Evolutionary conservation across 2,329 filamentous ascomycete species (phyloP).

Genomic region (Colletotrichum sp.): DNA sequence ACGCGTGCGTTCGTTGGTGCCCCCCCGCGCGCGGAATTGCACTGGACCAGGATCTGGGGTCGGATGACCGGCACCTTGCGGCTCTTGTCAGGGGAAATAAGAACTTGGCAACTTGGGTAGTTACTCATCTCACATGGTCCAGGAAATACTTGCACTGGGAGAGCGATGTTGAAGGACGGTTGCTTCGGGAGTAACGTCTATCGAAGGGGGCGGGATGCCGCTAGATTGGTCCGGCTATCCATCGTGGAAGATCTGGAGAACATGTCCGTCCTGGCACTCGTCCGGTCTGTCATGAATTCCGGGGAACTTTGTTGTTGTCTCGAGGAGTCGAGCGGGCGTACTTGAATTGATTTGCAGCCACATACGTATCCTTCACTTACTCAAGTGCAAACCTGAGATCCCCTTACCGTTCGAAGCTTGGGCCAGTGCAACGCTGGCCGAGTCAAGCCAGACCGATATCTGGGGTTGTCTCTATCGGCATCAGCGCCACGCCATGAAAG

Average conservation of each 20-base stretch:
- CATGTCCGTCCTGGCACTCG: neutral
- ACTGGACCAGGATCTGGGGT: neutral
- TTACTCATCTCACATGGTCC: neutral
- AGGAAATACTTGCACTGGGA: neutral
- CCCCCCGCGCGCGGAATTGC: neutral
- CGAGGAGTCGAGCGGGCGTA: neutral
- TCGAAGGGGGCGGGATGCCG: neutral
- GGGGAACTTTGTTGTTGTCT: neutral
- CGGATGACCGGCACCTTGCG: slow-evolving; percentile 1
- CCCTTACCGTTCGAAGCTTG: neutral
- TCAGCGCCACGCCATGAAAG: neutral
- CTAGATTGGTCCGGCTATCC: neutral
- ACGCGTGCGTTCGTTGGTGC: neutral
- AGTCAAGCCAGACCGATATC: neutral
- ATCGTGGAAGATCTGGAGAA: neutral
- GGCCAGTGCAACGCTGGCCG: neutral
- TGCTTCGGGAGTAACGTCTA: neutral
- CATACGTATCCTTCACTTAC: neutral
- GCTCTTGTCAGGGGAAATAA: neutral
- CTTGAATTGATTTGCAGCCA: neutral
- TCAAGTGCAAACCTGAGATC: neutral
- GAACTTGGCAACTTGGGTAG: neutral
- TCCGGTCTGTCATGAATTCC: neutral
- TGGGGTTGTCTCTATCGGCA: neutral
- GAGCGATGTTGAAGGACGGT: neutral